phyloP scores from a whole-genome alignment of 176 grass and related monocot genomes.

The Triticum turgidum region DNA sequence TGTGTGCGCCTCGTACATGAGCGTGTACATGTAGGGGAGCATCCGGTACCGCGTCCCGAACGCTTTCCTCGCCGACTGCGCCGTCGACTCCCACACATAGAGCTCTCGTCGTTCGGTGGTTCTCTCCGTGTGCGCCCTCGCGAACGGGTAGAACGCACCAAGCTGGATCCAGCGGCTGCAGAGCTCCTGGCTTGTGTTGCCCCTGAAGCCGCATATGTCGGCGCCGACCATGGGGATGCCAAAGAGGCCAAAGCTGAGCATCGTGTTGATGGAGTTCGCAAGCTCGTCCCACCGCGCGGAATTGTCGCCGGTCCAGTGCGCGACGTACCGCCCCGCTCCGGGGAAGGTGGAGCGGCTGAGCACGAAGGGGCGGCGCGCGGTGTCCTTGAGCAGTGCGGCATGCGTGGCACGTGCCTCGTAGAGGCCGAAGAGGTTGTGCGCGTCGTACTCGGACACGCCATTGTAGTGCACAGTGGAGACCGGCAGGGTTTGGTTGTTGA shows the following conservation, averaged over 20 bases:
- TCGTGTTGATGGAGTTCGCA: constrained; percentile 61
- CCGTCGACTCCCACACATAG: constrained; percentile 70
- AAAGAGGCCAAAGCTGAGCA: constrained; percentile 77
- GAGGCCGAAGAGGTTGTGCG: constrained; percentile 77
- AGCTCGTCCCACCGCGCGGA: constrained; percentile 59
- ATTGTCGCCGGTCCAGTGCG: constrained; percentile 92
- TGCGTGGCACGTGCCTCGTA: constrained; percentile 68
- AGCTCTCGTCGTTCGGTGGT: constrained; percentile 59
- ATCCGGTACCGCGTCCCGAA: constrained; percentile 72
- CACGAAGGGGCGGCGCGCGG: constrained; percentile 67
- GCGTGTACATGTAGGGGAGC: constrained; percentile 73
- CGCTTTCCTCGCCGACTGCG: constrained; percentile 58
- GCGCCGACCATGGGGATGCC: constrained; percentile 86
- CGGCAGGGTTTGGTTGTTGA: constrained; percentile 63
- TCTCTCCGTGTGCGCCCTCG: constrained; percentile 67
- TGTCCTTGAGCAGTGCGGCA: constrained; percentile 52
- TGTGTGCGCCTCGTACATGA: constrained; percentile 74
- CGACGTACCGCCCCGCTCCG: constrained; percentile 62
- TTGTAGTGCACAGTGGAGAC: constrained; percentile 63
- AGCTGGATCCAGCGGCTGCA: constrained; percentile 91
- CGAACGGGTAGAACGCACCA: constrained; percentile 91
- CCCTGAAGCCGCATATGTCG: constrained; percentile 80
- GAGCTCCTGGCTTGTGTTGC: constrained; percentile 76
- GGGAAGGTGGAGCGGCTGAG: constrained; percentile 82
- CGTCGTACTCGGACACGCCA: constrained; percentile 65